Percentiles rank a stretch among this genome's conserved stretches.
These are phyloP conservation scores for Chlamydomonas eustigma DNA, from an alignment of 139 green algal species.

Conservation along the genomic window DNA sequence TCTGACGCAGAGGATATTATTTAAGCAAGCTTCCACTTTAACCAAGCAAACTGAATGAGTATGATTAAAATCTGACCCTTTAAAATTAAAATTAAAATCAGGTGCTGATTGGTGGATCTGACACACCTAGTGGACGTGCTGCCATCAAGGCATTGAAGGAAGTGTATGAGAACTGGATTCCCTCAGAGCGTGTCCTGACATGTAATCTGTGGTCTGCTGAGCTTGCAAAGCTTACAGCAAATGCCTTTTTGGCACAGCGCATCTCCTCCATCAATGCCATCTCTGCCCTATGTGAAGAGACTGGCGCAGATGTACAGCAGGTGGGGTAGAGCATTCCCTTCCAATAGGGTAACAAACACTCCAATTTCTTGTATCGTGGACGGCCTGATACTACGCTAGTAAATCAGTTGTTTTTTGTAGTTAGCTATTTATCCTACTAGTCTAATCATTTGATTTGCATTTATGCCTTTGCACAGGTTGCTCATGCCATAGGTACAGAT, in stretches of 20 bases:
- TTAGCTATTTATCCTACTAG: too few species aligned
- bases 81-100: too few species aligned
- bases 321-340: conserved; percentile 36
- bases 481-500: conserved; percentile 90
- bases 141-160: conserved; percentile 70
- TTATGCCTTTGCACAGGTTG: conserved; percentile 58
- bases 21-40: too few species aligned
- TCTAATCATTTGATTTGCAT: too few species aligned
- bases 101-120: conserved; percentile 81
- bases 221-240: conserved; percentile 95
- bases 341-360: too few species aligned
- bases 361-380: too few species aligned
- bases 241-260: conserved; percentile 96
- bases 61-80: too few species aligned
- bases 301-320: conserved; percentile 87
- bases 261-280: conserved; percentile 99
- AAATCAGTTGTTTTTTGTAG: too few species aligned
- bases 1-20: too few species aligned
- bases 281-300: conserved; percentile 95
- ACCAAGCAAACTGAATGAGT: too few species aligned
- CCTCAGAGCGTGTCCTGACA: conserved; percentile 85
- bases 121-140: conserved; percentile 69
- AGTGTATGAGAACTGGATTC: conserved; percentile 97
- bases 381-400: too few species aligned
- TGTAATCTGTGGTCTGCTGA: conserved; percentile 97